phyloP scores from a whole-genome alignment of 179 eudicot species.

The Beta macrorhiza region DNA sequence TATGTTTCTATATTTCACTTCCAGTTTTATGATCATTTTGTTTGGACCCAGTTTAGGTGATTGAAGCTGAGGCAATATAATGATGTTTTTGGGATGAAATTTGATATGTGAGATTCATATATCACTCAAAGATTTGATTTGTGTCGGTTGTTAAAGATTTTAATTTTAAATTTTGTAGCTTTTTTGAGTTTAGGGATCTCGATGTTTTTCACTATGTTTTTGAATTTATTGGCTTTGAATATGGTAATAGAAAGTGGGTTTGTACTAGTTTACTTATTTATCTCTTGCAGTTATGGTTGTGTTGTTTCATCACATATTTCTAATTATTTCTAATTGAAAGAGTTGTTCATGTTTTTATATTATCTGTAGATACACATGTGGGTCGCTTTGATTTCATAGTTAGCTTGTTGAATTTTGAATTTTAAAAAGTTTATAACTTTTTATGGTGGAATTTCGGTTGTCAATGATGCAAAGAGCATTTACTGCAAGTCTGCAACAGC shows the following conservation, averaged over 20 bases:
- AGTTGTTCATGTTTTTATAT: neutral
- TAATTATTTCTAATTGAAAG: neutral
- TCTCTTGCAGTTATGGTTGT: conserved; percentile 11
- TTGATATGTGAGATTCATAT: neutral
- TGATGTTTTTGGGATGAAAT: neutral
- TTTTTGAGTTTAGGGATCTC: conserved; percentile 1
- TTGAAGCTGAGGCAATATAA: neutral
- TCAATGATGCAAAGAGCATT: neutral
- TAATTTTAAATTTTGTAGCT: neutral
- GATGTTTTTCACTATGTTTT: neutral
- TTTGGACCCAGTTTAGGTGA: neutral
- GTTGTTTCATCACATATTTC: neutral
- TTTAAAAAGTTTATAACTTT: neutral
- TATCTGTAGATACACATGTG: neutral
- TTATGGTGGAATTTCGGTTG: neutral
- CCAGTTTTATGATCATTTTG: neutral
- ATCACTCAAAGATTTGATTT: conserved; percentile 4
- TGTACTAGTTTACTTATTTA: neutral
- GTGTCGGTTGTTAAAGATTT: neutral
- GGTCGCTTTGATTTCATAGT: neutral
- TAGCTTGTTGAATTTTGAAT: neutral
- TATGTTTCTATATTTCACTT: neutral
- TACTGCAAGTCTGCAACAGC: neutral
- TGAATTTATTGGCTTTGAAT: neutral
- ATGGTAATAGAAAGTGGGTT: neutral